phyloP scores from a whole-genome alignment of 2,329 filamentous ascomycete genomes.

The Canariomyces notabilis region DNA sequence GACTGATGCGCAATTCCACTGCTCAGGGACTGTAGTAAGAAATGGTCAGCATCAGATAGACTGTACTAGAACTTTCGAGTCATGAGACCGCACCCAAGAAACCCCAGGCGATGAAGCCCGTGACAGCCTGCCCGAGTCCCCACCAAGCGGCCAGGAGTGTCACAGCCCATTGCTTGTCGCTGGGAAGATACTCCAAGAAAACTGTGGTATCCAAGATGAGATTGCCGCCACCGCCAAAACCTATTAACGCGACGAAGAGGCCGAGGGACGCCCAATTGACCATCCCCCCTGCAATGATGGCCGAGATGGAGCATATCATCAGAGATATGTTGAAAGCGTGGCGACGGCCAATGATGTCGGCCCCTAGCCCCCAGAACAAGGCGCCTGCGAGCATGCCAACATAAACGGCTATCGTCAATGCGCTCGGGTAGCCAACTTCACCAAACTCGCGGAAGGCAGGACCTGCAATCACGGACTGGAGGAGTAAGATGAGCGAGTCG shows the following conservation, averaged over 20 bases:
- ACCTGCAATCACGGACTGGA: conserved; percentile 59
- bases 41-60: no score
- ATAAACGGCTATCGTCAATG: conserved; percentile 59
- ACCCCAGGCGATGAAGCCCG: conserved; percentile 47
- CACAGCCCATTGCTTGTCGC: conserved; percentile 58
- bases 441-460: conserved; percentile 57
- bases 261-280: conserved; percentile 63
- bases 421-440: conserved; percentile 47
- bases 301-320: conserved; percentile 62
- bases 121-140: conserved; percentile 43
- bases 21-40: conserved; percentile 29
- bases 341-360: conserved; percentile 71
- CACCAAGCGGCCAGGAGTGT: conserved; percentile 57
- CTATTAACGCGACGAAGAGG: conserved; percentile 56
- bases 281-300: conserved; percentile 60
- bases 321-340: conserved; percentile 78
- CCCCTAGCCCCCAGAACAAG: conserved; percentile 74
- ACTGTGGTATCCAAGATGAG: conserved; percentile 57
- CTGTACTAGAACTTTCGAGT: no score
- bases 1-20: conserved; percentile 39
- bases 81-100: conserved; percentile 42
- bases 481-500: conserved; percentile 43
- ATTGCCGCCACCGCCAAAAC: conserved; percentile 61
- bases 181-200: conserved; percentile 42
- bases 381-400: conserved; percentile 68